These are phyloP conservation scores for Picea sitchensis DNA, from an alignment of 75 land plant genomes.

Conservation along the genomic window DNA sequence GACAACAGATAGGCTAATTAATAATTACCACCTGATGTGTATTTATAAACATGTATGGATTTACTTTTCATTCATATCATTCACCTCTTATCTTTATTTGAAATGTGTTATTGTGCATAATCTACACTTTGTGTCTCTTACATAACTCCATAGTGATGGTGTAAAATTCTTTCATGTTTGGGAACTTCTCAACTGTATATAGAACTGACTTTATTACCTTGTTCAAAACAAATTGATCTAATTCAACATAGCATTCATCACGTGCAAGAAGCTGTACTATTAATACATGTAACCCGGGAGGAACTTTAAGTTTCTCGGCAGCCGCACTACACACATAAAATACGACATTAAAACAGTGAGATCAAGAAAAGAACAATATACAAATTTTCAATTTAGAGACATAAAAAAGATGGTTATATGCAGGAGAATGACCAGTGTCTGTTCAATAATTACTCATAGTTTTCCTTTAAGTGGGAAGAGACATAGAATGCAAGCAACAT, in stretches of 20 bases:
- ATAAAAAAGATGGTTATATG: conserved; percentile 1
- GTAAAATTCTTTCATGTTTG: no score
- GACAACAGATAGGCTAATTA: no score
- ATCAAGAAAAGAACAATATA: neutral
- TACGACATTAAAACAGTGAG: neutral
- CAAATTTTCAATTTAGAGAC: neutral
- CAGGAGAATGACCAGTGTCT: neutral
- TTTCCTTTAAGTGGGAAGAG: neutral
- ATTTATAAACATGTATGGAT: no score
- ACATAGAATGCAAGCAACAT: neutral
- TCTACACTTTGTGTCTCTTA: no score
- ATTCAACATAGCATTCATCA: conserved; percentile 63
- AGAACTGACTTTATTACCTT: conserved; percentile 41
- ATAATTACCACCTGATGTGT: no score
- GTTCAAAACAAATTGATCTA: conserved; percentile 53
- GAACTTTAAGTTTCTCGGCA: conserved; percentile 63
- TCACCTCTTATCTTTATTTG: no score
- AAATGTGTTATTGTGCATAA: no score
- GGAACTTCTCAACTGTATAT: neutral
- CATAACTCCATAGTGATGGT: no score
- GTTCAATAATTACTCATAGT: neutral
- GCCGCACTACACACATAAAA: conserved; percentile 50
- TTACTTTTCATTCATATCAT: no score
- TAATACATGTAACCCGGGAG: conserved; percentile 64
- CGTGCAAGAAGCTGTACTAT: conserved; percentile 73